Evolutionary conservation across 345 rosid genomes (phyloP).

Genomic region (Hibiscus mutabilis): DNA sequence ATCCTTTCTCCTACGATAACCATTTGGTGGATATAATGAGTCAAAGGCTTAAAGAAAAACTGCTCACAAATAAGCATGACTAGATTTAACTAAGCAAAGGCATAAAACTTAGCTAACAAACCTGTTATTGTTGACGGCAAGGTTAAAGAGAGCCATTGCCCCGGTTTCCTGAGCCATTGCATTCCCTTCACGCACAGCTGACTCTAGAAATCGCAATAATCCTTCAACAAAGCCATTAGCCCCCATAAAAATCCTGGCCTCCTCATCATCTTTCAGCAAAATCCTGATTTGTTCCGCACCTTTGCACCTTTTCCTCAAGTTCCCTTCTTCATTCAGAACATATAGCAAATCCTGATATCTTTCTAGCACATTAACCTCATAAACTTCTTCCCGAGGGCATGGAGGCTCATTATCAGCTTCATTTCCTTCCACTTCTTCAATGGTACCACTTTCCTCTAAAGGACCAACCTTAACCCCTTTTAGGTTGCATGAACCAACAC

Average conservation of each 20-base stretch:
- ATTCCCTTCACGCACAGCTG: constrained; percentile 44
- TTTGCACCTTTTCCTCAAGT: constrained; percentile 44
- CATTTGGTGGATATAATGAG: background rate
- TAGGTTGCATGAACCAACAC: constrained; percentile 37
- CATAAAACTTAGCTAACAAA: constrained; percentile 22
- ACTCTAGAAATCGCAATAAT: constrained; percentile 55
- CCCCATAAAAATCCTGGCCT: constrained; percentile 83
- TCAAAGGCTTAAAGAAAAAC: background rate
- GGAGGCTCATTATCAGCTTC: constrained; percentile 27
- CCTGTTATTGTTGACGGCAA: constrained; percentile 97
- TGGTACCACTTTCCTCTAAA: constrained; percentile 55
- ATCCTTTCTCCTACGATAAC: background rate
- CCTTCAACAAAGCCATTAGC: constrained; percentile 83
- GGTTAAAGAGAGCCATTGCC: constrained; percentile 96
- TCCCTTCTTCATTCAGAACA: constrained; percentile 49
- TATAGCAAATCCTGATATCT: constrained; percentile 43
- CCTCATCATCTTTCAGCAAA: constrained; percentile 88
- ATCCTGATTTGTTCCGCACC: constrained; percentile 66
- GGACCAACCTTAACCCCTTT: constrained; percentile 61
- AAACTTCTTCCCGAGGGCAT: constrained; percentile 29
- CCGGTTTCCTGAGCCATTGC: constrained; percentile 59
- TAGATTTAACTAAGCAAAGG: background rate
- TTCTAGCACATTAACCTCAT: constrained; percentile 34
- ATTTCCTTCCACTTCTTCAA: constrained; percentile 35
- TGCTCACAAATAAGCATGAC: background rate